Base-by-base conservation (phyloP, 2,329 filamentous ascomycete species). In the Simplicillium aogashimaense region DNA sequence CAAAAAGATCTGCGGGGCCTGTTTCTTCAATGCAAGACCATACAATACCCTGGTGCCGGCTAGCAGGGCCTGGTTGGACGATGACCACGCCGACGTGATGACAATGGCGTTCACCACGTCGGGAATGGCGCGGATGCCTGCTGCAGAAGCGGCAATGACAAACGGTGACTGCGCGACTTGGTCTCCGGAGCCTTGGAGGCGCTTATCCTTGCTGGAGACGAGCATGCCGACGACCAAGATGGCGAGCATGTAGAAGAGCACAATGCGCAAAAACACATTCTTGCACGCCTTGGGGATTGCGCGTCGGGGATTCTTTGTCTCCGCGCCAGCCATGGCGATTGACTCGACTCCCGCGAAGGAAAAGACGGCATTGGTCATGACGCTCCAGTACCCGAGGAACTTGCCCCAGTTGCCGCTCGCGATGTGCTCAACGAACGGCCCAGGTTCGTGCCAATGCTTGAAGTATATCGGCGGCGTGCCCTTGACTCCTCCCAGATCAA, bases 101-200 rank as follows among this genome's bases (percentile, higher is more conserved):
- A 89, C 80, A 18, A 88, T 69, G 29, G 82, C 83, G 55, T 90
- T 90, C 59, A 89, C 79, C 40, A 89, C 74, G 6, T 76, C 78
- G 0, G 82, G 80, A 4, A 88, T 72, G 7, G 72, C 79, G 4
- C 66, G 68, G 42, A 88, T 79, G 1, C 80, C 77, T 2, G 83
- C 83, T 25, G 76, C 72, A 10, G 72, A 68, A 30, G 81, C 78
- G 14, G 83, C 84, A 46, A 88, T 84, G 43, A 89, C 83, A 51
- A 81, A 86, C 10, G 80, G 81, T 54, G 58, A 64, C 52, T 72
- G 65, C 2, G 69, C 68, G 3, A 72, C 67, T 16, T 57, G 64
- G 29, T 66, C 69, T 28, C 59, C 64, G n/a, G 56, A 55, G 36
- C 64, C 52, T 49, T 67, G 55, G 29, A 81, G 64, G 12, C 64